Evolutionary conservation across 2,329 filamentous ascomycete species (phyloP).

Genomic region (Arthrinium puccinioides): DNA sequence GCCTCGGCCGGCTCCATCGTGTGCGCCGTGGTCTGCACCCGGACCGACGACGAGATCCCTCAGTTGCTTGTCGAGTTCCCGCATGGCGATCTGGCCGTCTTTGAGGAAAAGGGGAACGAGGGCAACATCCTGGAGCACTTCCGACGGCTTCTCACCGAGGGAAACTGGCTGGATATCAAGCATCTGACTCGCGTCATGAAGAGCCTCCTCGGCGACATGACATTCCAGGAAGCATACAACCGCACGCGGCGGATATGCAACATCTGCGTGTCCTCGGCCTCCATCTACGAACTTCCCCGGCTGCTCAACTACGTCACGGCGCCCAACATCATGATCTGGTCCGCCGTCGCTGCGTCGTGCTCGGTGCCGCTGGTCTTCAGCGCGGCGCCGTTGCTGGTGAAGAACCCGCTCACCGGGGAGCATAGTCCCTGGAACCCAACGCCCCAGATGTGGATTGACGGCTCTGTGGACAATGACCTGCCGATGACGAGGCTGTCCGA

Average conservation of each 20-base stretch:
- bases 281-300: slow-evolving; percentile 77
- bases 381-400: slow-evolving; percentile 70
- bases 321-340: slow-evolving; percentile 93
- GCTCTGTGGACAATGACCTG: slow-evolving; percentile 88
- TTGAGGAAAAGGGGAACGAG: slow-evolving; percentile 52
- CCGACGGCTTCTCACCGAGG: slow-evolving; percentile 69
- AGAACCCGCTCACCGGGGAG: slow-evolving; percentile 73
- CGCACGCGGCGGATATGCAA: slow-evolving; percentile 88
- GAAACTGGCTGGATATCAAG: slow-evolving; percentile 77
- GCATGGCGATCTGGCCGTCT: slow-evolving; percentile 74
- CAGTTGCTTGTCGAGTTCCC: slow-evolving; percentile 62
- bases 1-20: slow-evolving; percentile 86
- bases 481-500: slow-evolving; percentile 85
- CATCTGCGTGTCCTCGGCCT: slow-evolving; percentile 85
- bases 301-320: slow-evolving; percentile 90
- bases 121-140: slow-evolving; percentile 63
- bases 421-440: slow-evolving; percentile 80
- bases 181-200: slow-evolving; percentile 79
- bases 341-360: slow-evolving; percentile 90
- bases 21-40: slow-evolving; percentile 69
- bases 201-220: slow-evolving; percentile 75
- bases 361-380: slow-evolving; percentile 85
- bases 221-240: slow-evolving; percentile 93
- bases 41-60: slow-evolving; percentile 72
- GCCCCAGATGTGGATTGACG: slow-evolving; percentile 84